Evolutionary conservation across 495 filamentous ascomycete genomes (phyloP).

Genomic region (Penicillium subrubescens): DNA sequence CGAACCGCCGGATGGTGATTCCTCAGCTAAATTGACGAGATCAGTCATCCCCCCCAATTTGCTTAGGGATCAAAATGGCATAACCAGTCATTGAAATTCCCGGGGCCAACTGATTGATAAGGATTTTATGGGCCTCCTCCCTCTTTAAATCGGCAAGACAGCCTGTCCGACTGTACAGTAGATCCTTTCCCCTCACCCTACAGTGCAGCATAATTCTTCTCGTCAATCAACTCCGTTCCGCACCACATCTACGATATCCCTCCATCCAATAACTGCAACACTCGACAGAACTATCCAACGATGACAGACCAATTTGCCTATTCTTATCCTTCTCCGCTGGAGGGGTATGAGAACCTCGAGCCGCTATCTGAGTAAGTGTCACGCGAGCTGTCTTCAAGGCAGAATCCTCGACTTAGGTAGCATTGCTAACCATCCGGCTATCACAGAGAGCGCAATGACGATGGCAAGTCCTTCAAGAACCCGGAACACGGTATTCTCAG

Average conservation of each 20-base stretch:
- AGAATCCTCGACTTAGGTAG: too few relatives aligned
- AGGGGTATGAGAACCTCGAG: slow-evolving; percentile 63
- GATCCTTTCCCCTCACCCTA: neutral
- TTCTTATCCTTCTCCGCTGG: slow-evolving; percentile 65
- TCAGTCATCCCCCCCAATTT: slow-evolving; percentile 2
- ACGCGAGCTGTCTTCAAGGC: neutral
- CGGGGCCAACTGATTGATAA: slow-evolving; percentile 18
- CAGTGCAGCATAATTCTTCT: neutral
- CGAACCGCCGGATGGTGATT: neutral
- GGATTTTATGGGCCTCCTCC: neutral
- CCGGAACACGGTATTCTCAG: slow-evolving; percentile 57
- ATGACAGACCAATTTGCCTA: slow-evolving; percentile 45
- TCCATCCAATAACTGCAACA: neutral
- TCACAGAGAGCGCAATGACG: slow-evolving; percentile 50
- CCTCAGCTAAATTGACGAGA: slow-evolving; percentile 5
- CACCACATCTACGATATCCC: neutral
- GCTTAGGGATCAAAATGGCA: slow-evolving; percentile 9
- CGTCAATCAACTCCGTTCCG: neutral
- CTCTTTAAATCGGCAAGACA: neutral
- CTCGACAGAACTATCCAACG: neutral
- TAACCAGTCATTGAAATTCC: too few relatives aligned
- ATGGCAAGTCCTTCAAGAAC: slow-evolving; percentile 70
- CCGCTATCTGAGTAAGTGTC: slow-evolving; percentile 61
- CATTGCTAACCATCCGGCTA: neutral
- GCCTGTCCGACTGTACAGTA: neutral